Conservation (phyloP, 2,329 filamentous ascomycete genomes). For the Trichoderma sp. region DNA sequence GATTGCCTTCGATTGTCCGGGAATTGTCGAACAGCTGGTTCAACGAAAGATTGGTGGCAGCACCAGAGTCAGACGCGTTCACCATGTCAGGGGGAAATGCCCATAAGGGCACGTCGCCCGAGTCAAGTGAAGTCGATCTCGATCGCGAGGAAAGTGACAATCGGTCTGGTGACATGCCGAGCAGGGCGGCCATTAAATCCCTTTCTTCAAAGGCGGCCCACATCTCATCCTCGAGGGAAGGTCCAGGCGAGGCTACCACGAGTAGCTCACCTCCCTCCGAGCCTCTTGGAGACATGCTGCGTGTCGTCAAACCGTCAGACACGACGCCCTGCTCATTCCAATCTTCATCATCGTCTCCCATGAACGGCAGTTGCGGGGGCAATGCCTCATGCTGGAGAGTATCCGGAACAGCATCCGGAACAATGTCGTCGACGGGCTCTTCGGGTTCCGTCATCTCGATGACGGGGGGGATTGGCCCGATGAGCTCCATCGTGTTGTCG, state of each 20-base stretch:
- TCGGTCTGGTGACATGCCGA: slow-evolving; percentile 1
- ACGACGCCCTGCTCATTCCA: not conserved
- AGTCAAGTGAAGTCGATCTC: slow-evolving; percentile 9
- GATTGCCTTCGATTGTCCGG: slow-evolving; percentile 4
- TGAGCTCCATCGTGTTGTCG: slow-evolving; percentile 8
- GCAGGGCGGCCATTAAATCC: slow-evolving; percentile 3
- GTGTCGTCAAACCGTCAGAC: not conserved
- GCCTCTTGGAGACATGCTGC: not conserved
- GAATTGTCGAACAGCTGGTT: slow-evolving; percentile 15
- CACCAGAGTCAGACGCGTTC: not conserved
- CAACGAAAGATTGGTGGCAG: slow-evolving; percentile 11
- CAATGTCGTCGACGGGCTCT: slow-evolving; percentile 10
- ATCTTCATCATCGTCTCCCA: slow-evolving; percentile 11
- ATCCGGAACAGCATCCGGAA: slow-evolving; percentile 12
- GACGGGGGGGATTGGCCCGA: not conserved
- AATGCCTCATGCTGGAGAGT: not conserved
- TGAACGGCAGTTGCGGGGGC: slow-evolving; percentile 8
- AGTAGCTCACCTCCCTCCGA: not conserved
- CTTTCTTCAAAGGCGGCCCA: not conserved
- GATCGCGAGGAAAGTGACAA: not conserved
- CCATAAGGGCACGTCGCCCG: not conserved
- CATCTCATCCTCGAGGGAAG: slow-evolving; percentile 9
- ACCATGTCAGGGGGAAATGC: slow-evolving; percentile 17
- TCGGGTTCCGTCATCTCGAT: not conserved
- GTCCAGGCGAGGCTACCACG: not conserved